Conservation (phyloP, 2,329 filamentous ascomycete species). For the Dactylonectria macrodidyma region DNA sequence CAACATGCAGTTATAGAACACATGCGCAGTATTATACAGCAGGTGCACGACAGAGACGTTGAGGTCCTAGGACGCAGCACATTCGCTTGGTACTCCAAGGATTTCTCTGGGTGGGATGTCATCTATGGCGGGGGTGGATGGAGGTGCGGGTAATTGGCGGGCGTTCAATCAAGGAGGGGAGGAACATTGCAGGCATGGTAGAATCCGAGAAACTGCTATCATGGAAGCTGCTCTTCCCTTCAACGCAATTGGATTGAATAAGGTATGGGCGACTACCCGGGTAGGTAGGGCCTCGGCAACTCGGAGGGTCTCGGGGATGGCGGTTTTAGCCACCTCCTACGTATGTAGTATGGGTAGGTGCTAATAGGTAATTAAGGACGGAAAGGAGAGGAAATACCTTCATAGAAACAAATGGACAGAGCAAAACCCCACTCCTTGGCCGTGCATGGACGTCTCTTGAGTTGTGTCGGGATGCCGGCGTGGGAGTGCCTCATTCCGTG, state of each 20-base stretch:
- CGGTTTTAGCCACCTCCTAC: constrained; percentile 3
- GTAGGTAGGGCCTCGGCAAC: background rate
- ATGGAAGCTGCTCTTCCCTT: background rate
- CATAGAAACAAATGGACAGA: too few relatives aligned
- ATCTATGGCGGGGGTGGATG: background rate
- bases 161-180: background rate
- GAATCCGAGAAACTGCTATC: background rate
- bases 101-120: constrained; percentile 1
- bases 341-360: background rate
- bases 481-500: too few relatives aligned
- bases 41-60: background rate
- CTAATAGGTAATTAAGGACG: background rate
- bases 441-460: too few relatives aligned
- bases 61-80: background rate
- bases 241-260: background rate
- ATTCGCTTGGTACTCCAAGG: background rate
- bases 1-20: background rate
- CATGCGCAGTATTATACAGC: background rate
- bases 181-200: background rate
- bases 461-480: too few relatives aligned
- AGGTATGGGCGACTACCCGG: background rate
- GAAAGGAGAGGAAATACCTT: too few relatives aligned
- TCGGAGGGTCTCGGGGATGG: background rate
- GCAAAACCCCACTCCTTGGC: too few relatives aligned
- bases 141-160: background rate